Percentiles rank a stretch among this genome's conserved stretches.
These are phyloP conservation scores for Rhodofomes roseus DNA, from an alignment of 1,284 basidiomycete species.

Conservation along the genomic window DNA sequence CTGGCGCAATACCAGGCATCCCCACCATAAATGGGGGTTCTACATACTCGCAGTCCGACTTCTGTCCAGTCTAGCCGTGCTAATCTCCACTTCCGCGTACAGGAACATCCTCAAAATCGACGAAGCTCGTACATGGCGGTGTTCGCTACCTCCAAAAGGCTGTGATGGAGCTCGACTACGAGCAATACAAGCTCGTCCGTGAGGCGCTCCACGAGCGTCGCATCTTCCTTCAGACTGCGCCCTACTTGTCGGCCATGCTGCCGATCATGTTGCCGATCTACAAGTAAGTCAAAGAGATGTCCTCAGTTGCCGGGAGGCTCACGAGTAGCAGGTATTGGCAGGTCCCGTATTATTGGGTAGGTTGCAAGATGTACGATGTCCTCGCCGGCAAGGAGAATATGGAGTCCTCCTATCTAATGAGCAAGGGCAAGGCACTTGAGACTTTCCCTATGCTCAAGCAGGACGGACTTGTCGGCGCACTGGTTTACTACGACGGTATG, in stretches of 20 bases:
- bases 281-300: conserved; percentile 47
- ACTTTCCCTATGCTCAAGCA: conserved; percentile 95
- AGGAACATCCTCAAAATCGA: conserved; percentile 96
- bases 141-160: conserved; percentile 98
- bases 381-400: conserved; percentile 97
- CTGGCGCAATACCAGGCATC: too few species aligned
- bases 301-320: background rate
- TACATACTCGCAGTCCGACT: too few species aligned
- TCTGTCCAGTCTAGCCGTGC: background rate
- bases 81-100: background rate
- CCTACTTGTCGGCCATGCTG: conserved; percentile 88
- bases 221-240: conserved; percentile 94
- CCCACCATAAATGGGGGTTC: too few species aligned
- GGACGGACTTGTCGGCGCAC: conserved; percentile 89
- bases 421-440: conserved; percentile 88
- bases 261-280: conserved; percentile 95
- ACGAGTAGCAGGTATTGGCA: conserved; percentile 81
- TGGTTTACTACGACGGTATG: conserved; percentile 93
- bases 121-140: conserved; percentile 97
- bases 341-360: conserved; percentile 93
- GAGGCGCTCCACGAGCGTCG: conserved; percentile 92
- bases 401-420: conserved; percentile 94
- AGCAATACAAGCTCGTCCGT: conserved; percentile 93
- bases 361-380: conserved; percentile 96
- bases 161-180: conserved; percentile 93